phyloP scores from a whole-genome alignment of 208 protist species.

The Trichomonas gallinae region DNA sequence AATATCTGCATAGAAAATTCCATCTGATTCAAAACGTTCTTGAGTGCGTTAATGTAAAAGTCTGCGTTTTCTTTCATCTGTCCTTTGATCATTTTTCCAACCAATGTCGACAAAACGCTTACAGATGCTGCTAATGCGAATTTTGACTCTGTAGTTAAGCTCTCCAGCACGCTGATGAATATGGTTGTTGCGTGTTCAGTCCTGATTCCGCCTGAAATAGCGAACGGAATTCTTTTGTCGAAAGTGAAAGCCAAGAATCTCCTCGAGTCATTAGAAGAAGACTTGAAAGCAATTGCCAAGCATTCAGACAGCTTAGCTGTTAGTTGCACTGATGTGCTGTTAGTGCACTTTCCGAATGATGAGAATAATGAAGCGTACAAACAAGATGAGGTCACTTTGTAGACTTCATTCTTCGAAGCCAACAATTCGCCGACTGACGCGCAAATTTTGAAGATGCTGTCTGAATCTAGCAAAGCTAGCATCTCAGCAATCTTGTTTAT shows the following conservation, averaged over 20 bases:
- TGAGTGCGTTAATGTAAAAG: background rate
- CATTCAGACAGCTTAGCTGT: background rate
- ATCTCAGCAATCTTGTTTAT: background rate
- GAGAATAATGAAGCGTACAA: background rate
- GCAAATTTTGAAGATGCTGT: background rate
- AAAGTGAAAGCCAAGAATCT: background rate
- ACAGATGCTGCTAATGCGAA: background rate
- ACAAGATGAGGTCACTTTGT: background rate
- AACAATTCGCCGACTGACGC: background rate
- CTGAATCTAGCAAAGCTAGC: background rate
- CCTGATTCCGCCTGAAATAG: background rate
- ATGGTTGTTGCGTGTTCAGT: background rate
- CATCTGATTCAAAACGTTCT: background rate
- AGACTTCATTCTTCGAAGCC: background rate
- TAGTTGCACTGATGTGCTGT: background rate
- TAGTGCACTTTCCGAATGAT: background rate
- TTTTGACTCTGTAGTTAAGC: background rate
- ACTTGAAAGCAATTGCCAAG: background rate
- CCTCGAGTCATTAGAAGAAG: background rate
- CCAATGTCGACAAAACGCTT: background rate
- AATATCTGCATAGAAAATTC: background rate
- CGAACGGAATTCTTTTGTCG: background rate
- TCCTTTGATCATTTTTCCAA: background rate
- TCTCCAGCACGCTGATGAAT: background rate
- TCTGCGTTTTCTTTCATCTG: background rate